Evolutionary conservation across 805 yeast genomes (phyloP), one percentile per base, ranked within the genome.

Genomic region (Suhomyces faveliae): DNA sequence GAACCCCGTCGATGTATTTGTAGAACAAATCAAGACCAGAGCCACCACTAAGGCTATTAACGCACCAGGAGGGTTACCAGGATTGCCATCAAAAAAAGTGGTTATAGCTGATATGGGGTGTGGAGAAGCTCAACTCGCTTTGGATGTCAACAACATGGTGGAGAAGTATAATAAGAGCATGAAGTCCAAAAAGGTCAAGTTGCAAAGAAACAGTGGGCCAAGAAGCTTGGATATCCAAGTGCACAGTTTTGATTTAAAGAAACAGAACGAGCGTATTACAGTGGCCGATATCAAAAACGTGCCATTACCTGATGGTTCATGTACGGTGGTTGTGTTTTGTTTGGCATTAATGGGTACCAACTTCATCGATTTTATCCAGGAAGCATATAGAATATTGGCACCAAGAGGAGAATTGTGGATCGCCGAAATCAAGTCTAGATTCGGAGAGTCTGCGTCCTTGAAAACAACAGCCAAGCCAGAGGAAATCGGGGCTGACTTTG

Each of bases 51-150:
- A 78, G 59, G 83, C 85, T n/a, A 81, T 90, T 4, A 89, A 86
- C 65, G 96, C 97, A 0, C 98, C 98, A 3, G 98, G 98, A 54
- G 98, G 97, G 2, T 76, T 91, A 47, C 97, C 97, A 1, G 95
- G 94, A 15, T 62, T 82, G 33, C 65, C 70, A n/a, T 68, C 67
- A 42, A 81, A 81, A 47, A 77, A 78, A 50, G 83, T 92, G 30
- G 89, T 87, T 3, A 79, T 94, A 50, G 97, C 98, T 0, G 99
- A 94, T 70, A 92, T 94, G 98, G 99, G 99, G 9, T 94, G 99
- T 66, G 99, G 99, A 47, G 99, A 94, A 67, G 99, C 98, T 0
- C 87, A 87, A 58, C 76, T 94, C 41, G 83, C 96, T 1, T 66
- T 74, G 35, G 87, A 89, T 56, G 77, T 88, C 43, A 73, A 73